Base-by-base conservation (phyloP, 495 filamentous ascomycete genomes). In the Cladorrhinum samala region DNA sequence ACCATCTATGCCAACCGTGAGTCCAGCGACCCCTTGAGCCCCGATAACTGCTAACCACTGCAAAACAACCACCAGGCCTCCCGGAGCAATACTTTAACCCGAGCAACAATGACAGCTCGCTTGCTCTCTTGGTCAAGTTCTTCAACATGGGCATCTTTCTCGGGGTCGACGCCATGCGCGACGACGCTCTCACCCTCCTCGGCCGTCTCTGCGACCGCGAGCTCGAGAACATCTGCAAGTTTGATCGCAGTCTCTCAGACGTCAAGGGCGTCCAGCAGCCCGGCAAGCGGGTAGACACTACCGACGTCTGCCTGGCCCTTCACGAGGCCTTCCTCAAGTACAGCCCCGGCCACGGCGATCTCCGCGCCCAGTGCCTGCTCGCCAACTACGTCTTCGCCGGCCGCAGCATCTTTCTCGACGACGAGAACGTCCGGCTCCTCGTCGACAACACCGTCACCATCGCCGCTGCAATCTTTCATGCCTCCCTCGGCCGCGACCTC, bases 351-450 rank as follows among this genome's bases (percentile, higher is more conserved):
- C 50, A 55, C 45, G 13, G 24, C 16, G 39, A 46, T 17, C 23
- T 43, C 23, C 6, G 3, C 2, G 11, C 2, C 1, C 61, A 61
- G n/a, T 27, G 20, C 0, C 20, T 63, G 0, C 45, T 63, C 0
- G 46, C 49, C 1, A 38, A 40, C 13, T 63, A 61, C 16, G 36
- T 58, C 45, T 63, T 39, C 46, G 61, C 58, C 2, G 61, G 54
- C 14, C 58, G 61, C 33, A 44, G 46, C 13, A 48, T 52, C 0
- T 37, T 63, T 0, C 45, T 60, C 1, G 4, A n/a, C 3, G 6
- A 21, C 27, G 18, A 21, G 0, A 30, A 18, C 33, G 40, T 63
- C 9, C 14, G 9, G 16, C 0, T 39, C 7, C 11, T 61, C 0
- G 30, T 48, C n/a, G 39, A 53, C 16, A 18, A 20, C 1, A 58